Conservation (phyloP, 140 eudicot species). For the Anethum foeniculum region DNA sequence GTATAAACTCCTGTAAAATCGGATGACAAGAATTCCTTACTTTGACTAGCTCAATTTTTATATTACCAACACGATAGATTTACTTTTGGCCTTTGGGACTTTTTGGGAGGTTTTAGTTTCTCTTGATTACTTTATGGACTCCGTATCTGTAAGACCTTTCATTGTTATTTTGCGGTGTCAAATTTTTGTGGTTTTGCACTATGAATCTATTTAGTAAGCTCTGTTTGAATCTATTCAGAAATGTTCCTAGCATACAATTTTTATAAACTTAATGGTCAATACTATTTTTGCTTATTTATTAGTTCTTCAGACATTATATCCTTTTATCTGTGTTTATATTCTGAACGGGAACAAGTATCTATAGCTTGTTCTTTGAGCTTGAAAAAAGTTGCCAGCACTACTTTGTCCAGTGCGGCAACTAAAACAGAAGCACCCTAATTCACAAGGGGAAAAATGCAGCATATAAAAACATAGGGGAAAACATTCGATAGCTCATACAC, state of each 20-base stretch:
- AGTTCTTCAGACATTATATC: not conserved
- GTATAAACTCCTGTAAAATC: not conserved
- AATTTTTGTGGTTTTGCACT: not conserved
- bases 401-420: not conserved
- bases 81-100: not conserved
- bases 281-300: not conserved
- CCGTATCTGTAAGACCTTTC: not conserved
- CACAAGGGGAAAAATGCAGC: not conserved
- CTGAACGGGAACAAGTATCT: not conserved
- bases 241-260: not conserved
- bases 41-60: not conserved
- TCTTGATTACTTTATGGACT: not conserved
- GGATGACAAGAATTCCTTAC: not conserved
- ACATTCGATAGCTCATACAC: not conserved
- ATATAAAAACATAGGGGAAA: not conserved
- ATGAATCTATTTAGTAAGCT: not conserved
- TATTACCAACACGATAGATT: not conserved
- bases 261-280: not conserved
- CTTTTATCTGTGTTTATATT: not conserved
- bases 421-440: not conserved
- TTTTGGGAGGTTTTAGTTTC: not conserved
- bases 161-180: not conserved
- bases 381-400: not conserved
- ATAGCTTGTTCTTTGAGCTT: not conserved
- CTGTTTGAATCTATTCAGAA: not conserved